Conservation (phyloP, 1,284 basidiomycete genomes). For the Puccinia horiana region DNA sequence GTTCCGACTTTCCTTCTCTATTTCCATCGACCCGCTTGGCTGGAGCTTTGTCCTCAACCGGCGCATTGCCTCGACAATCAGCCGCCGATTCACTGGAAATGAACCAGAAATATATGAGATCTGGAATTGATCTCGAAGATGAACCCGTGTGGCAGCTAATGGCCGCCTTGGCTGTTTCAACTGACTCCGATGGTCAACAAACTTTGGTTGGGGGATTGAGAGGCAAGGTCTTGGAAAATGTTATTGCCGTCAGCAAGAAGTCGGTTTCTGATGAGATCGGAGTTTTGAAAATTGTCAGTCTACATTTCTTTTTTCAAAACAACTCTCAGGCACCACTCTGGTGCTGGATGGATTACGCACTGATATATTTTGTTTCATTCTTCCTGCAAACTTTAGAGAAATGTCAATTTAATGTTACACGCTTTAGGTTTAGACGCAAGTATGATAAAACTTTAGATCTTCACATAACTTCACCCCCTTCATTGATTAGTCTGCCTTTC, state of each 20-base stretch:
- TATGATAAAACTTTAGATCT: slow-evolving; percentile 46
- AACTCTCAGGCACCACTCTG: neutral
- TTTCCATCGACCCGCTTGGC: slow-evolving; percentile 83
- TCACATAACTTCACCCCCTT: neutral
- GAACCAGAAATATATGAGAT: slow-evolving; percentile 54
- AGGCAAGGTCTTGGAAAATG: slow-evolving; percentile 88
- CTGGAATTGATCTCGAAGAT: slow-evolving; percentile 69
- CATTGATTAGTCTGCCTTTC: neutral
- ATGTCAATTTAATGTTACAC: slow-evolving; percentile 82
- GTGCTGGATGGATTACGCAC: neutral
- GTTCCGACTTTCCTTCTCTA: slow-evolving; percentile 72
- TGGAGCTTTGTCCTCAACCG: slow-evolving; percentile 59
- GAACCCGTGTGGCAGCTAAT: slow-evolving; percentile 91
- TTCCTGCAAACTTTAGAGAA: slow-evolving; percentile 58
- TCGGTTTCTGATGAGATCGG: slow-evolving; percentile 62
- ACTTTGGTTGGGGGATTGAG: slow-evolving; percentile 79
- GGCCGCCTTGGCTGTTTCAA: slow-evolving; percentile 82
- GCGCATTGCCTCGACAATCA: slow-evolving; percentile 56
- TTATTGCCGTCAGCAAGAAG: slow-evolving; percentile 73
- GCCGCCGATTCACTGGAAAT: slow-evolving; percentile 46
- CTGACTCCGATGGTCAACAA: slow-evolving; percentile 77
- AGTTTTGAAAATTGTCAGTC: slow-evolving; percentile 34
- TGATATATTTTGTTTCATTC: neutral
- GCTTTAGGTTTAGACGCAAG: slow-evolving; percentile 76
- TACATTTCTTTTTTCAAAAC: slow-evolving; percentile 44